Evolutionary conservation across 805 yeast genomes (phyloP).

Genomic region (Komagataella pseudopastoris): DNA sequence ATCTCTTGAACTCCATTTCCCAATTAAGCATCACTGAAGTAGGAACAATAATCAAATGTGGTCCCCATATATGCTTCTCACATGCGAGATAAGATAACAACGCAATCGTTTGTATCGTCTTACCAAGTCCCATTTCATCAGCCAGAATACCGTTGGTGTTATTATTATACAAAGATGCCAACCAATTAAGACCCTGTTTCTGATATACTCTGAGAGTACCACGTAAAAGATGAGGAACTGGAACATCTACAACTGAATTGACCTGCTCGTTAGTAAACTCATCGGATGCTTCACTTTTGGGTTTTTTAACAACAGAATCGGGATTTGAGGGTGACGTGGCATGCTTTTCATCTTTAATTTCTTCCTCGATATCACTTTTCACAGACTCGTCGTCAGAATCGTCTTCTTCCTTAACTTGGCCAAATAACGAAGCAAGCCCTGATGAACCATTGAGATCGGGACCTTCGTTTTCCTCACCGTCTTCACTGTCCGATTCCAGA

Average conservation of each 20-base stretch:
- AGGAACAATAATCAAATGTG: slow-evolving; percentile 93
- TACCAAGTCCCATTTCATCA: slow-evolving; percentile 98
- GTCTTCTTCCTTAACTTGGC: slow-evolving; percentile 11
- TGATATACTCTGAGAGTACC: slow-evolving; percentile 86
- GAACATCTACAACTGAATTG: slow-evolving; percentile 52
- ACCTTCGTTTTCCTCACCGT: slow-evolving; percentile 9
- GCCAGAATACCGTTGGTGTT: slow-evolving; percentile 95
- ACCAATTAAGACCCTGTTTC: slow-evolving; percentile 94
- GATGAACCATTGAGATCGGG: slow-evolving; percentile 1
- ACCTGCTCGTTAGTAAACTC: slow-evolving; percentile 20
- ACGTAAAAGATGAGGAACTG: slow-evolving; percentile 60
- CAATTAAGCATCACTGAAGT: slow-evolving; percentile 95
- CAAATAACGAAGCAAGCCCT: slow-evolving; percentile 24
- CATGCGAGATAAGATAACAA: slow-evolving; percentile 81
- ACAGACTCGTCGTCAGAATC: slow-evolving; percentile 24
- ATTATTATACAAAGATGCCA: slow-evolving; percentile 84
- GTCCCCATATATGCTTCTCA: slow-evolving; percentile 94
- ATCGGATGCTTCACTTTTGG: slow-evolving; percentile 8
- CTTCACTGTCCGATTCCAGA: slow-evolving; percentile 8
- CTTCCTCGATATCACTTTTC: slow-evolving; percentile 12
- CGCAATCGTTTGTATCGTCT: slow-evolving; percentile 92
- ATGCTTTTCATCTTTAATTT: slow-evolving; percentile 5
- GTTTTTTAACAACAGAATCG: slow-evolving; percentile 12
- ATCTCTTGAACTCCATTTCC: slow-evolving; percentile 98
- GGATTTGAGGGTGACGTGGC: slow-evolving; percentile 24